These are phyloP conservation scores for Wickerhamomyces sp. DNA, from an alignment of 1,139 yeast species.

Conservation along the genomic window DNA sequence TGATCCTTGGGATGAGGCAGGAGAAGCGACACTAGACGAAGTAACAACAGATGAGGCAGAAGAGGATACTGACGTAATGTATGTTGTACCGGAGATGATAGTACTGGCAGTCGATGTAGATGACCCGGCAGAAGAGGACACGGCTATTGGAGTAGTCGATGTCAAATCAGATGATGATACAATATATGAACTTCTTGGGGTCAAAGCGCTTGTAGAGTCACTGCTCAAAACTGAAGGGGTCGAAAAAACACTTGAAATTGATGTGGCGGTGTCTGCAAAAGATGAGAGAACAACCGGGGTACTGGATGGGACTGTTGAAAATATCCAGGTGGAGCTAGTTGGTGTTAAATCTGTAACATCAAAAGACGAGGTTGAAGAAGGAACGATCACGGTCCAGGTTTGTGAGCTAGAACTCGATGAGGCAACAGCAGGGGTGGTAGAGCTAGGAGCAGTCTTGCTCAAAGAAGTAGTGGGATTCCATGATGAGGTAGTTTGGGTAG, in stretches of 20 bases:
- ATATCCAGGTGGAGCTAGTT: neutral
- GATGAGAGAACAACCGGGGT: too few species aligned
- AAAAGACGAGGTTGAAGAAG: too few species aligned
- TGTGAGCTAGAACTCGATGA: too few species aligned
- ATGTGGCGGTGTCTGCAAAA: too few species aligned
- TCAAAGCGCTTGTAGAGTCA: neutral
- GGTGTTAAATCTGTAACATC: neutral
- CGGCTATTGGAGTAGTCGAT: neutral
- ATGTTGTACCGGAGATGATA: neutral
- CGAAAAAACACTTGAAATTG: neutral
- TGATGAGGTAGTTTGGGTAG: neutral
- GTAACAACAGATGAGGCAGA: neutral
- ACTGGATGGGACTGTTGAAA: too few species aligned
- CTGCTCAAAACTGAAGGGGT: neutral
- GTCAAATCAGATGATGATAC: neutral
- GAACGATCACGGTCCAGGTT: too few species aligned
- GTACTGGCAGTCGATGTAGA: neutral
- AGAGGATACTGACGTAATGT: neutral
- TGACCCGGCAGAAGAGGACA: neutral
- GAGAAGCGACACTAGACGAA: neutral
- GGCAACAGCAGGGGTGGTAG: neutral
- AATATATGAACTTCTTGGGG: neutral
- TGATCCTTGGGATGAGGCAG: neutral
- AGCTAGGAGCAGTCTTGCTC: neutral
- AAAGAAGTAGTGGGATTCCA: neutral